Evolutionary conservation across 1,139 yeast genomes (phyloP).

Genomic region (Nakaseomyces bracarensis): DNA sequence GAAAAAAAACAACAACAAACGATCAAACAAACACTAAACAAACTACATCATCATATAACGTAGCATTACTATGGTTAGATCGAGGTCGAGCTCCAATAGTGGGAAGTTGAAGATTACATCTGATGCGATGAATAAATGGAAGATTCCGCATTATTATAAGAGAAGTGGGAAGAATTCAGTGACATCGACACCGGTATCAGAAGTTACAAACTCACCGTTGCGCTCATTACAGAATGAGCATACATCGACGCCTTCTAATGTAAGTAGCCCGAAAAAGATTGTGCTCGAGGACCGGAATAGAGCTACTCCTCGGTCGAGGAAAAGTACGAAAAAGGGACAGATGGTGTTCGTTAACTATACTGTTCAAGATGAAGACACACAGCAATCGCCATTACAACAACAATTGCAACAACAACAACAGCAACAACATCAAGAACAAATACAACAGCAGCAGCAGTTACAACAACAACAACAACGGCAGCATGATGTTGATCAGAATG

Average conservation of each 20-base stretch:
- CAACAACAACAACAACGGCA: conserved; percentile 8
- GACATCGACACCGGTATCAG: conserved; percentile 1
- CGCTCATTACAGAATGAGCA: conserved; percentile 9
- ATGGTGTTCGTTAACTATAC: conserved; percentile 33
- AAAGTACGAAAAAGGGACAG: conserved; percentile 22
- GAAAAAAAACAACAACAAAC: too few relatives aligned
- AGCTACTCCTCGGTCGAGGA: conserved; percentile 12
- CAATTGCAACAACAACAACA: not conserved
- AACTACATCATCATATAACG: too few relatives aligned
- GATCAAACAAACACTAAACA: too few relatives aligned
- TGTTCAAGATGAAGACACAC: conserved; percentile 21
- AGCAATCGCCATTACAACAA: not conserved
- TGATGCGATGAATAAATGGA: conserved; percentile 29
- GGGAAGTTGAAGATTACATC: conserved; percentile 7
- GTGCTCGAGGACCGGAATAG: conserved; percentile 22
- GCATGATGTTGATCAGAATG: conserved; percentile 8
- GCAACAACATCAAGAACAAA: not conserved
- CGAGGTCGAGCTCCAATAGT: not conserved
- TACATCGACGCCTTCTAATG: conserved; percentile 13
- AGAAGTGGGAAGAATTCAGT: conserved; percentile 3
- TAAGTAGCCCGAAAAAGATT: conserved; percentile 28
- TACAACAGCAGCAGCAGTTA: conserved; percentile 1
- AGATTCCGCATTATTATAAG: conserved; percentile 30
- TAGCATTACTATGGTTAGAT: not conserved
- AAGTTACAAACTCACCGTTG: conserved; percentile 5